Conservation (phyloP, 805 yeast species). For the Wickerhamomyces strasburgensis region DNA sequence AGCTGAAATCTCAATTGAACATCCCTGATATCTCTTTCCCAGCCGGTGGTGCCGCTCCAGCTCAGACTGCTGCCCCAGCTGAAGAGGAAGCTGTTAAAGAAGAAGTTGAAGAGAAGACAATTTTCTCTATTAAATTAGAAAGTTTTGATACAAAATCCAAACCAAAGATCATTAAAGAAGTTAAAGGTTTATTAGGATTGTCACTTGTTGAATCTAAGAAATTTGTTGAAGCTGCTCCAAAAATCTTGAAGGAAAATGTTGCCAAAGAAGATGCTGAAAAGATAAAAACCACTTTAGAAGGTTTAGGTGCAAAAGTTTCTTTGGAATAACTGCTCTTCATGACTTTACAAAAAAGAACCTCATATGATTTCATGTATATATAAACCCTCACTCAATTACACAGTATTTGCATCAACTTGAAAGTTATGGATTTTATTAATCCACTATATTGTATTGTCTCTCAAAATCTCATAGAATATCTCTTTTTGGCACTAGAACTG, state of each 20-base stretch:
- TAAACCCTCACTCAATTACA: no score
- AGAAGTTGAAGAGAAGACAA: conserved; percentile 84
- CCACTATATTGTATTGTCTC: no score
- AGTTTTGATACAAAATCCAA: conserved; percentile 91
- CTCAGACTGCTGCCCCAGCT: conserved; percentile 61
- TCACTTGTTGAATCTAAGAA: conserved; percentile 96
- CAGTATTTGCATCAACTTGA: no score
- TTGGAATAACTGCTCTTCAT: conserved; percentile 56
- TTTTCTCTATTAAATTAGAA: conserved; percentile 87
- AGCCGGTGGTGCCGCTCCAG: conserved; percentile 56
- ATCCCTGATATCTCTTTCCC: conserved; percentile 92
- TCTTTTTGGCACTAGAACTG: conserved; percentile 7
- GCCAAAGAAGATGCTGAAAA: conserved; percentile 98
- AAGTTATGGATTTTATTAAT: no score
- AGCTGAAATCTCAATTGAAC: conserved; percentile 75
- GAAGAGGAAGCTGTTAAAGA: conserved; percentile 74
- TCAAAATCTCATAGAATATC: conserved; percentile 25
- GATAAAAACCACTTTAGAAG: conserved; percentile 89
- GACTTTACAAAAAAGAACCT: no score
- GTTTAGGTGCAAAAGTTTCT: conserved; percentile 86
- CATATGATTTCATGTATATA: conserved; percentile 1
- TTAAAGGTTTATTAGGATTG: conserved; percentile 83
- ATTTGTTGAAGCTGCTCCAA: conserved; percentile 97
- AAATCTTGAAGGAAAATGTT: conserved; percentile 89
- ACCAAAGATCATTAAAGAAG: conserved; percentile 97